phyloP scores from a whole-genome alignment of 768 basidiomycete species.

The Boletellus ananas region DNA sequence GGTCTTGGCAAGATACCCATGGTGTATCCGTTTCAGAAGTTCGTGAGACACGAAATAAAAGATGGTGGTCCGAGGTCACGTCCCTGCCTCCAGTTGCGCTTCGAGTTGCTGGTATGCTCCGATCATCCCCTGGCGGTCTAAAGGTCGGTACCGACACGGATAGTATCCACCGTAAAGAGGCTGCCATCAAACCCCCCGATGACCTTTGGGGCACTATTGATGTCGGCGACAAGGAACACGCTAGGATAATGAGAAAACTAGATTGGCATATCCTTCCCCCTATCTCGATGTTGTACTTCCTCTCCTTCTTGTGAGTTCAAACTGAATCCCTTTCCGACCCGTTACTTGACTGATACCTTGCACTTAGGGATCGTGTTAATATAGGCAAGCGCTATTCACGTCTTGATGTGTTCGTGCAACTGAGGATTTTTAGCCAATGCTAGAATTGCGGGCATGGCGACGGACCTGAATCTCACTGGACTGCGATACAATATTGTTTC shows the following conservation, averaged over 20 bases:
- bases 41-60: background rate
- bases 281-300: conserved; percentile 37
- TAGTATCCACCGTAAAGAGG: background rate
- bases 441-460: conserved; percentile 43
- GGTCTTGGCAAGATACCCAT: background rate
- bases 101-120: conserved; percentile 5
- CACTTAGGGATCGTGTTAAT: conserved; percentile 41
- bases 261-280: conserved; percentile 40
- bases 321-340: no score
- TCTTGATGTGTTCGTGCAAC: background rate
- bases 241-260: conserved; percentile 33
- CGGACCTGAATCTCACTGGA: conserved; percentile 35
- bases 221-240: conserved; percentile 5
- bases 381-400: conserved; percentile 31
- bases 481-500: conserved; percentile 37
- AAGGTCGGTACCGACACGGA: conserved; percentile 3
- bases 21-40: conserved; percentile 1
- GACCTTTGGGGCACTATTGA: background rate
- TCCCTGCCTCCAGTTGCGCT: background rate
- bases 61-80: background rate
- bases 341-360: background rate
- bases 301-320: conserved; percentile 39
- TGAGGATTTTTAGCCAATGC: conserved; percentile 36
- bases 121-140: background rate
- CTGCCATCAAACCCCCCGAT: background rate